Base-by-base conservation (phyloP, 2,329 filamentous ascomycete genomes). In the Colletotrichum sp. region DNA sequence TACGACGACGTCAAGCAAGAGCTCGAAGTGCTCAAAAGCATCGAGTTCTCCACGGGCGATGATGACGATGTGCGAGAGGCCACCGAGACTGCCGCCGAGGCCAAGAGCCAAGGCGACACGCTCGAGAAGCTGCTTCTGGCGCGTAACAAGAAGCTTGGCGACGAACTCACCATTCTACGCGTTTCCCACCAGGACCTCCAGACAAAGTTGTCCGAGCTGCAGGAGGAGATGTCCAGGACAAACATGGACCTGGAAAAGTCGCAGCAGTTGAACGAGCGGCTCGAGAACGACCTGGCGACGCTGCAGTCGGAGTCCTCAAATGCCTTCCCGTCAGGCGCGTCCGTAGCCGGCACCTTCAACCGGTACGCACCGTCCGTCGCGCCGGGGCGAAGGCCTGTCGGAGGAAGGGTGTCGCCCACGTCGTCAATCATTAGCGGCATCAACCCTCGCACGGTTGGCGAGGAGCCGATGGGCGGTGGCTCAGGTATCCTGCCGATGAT, bases 371-470 rank as follows among this genome's bases (percentile, higher is more conserved):
- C 94, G 4, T 88, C 90, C 4, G 84, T 88, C 15, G 88, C 88
- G 52, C 88, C 90, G 2, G 89, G 91, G 21, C 91, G 94, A 65
- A 92, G 92, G 92, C 94, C 67, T 9, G 91, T 89, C 92, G 94
- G 73, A 24, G 91, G 93, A 55, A 88, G 89, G 66, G 91, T 94
- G 18, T 99, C 97, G 4, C 98, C 97, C 0, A 99, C 97, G 1
- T 99, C 96, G 6, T 99, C 96, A 24, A 99, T 99, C 80, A 99
- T 99, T 80, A 98, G 96, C 76, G 97, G 97, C n/a, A 96, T 98
- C 82, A 95, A 98, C 81, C 93, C 94, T 26, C 90, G 92, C 58
- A 88, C 87, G 57, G 87, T 85, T 64, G 85, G 88, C 52, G 86
- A 89, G 18, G 94, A 95, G 63, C 88, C 93, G 10, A 90, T 93